Evolutionary conservation across 116 monocot genomes (phyloP), one percentile per base, ranked within the genome.

Genomic region (Posidonia oceanica): DNA sequence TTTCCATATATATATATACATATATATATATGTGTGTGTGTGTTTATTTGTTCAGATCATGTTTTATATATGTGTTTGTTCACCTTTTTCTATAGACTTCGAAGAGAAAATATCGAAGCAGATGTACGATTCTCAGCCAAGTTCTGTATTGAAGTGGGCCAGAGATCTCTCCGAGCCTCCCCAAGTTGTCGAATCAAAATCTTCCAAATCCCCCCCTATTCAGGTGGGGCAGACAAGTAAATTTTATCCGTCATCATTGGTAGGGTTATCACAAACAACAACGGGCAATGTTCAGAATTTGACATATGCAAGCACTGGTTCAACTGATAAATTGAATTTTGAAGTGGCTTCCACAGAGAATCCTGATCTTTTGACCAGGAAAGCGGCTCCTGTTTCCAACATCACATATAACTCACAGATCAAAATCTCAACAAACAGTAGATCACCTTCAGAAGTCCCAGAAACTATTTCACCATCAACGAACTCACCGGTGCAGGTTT

Each of bases 81-180:
- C 21, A 14, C 22, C 20, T 51, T 55, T 23, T 59, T 58, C 0
- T 69, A n/a, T 48, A 87, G 90, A 69, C 36, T 44, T 61, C 42
- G 55, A 74, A 48, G 78, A 78, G 39, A 83, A 77, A 39, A n/a
- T 53, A 16, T 64, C 67, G 21, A 74, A 77, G 60, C 71, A 74
- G n/a, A 17, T 38, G 15, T 59, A 40, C 56, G 77, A 79, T 74
- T 52, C 74, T 74, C 84, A 70, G 36, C 67, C 82, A 66, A 79
- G 64, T 61, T 61, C 74, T 48, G 54, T 78, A n/a, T 81, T 90
- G 68, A 85, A 75, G 70, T 86, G 79, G 86, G 65, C 76, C 66
- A 86, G 71, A 67, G 86, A 84, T 55, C 41, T 61, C 38, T 76
- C 90, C 51, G 75, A 64, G 48, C 68, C 73, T 64, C 29, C 80